phyloP scores from a whole-genome alignment of 2,329 filamentous ascomycete species.

The Microcera coccophila region DNA sequence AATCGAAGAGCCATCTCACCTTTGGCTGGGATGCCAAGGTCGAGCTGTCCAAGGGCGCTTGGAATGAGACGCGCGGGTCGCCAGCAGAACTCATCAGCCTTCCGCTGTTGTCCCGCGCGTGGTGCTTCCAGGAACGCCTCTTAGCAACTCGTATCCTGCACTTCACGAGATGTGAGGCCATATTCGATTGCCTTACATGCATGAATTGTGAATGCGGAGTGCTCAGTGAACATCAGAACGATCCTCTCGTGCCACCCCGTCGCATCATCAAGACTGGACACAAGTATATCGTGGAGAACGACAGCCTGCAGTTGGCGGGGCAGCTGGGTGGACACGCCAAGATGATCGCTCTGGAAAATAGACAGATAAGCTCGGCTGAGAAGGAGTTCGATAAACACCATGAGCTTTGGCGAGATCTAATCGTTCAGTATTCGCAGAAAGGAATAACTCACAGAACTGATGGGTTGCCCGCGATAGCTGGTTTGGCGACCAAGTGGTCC shows the following conservation, averaged over 20 bases:
- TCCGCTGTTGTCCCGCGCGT: constrained; percentile 23
- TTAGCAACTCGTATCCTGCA: constrained; percentile 27
- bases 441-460: constrained; percentile 20
- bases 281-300: constrained; percentile 13
- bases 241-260: constrained; percentile 13
- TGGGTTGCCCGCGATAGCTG: constrained; percentile 22
- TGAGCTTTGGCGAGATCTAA: constrained; percentile 22
- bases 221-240: constrained; percentile 13
- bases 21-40: constrained; percentile 14
- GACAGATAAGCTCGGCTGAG: too few species aligned
- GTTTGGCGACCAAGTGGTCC: constrained; percentile 20
- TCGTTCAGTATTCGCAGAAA: constrained; percentile 22
- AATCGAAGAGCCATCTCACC: constrained; percentile 3
- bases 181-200: constrained; percentile 23
- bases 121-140: constrained; percentile 30
- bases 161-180: constrained; percentile 24
- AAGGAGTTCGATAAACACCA: constrained; percentile 13
- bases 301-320: constrained; percentile 3
- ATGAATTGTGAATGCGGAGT: constrained; percentile 25
- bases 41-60: constrained; percentile 6
- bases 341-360: neutral
- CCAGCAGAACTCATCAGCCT: constrained; percentile 3
- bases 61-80: neutral
- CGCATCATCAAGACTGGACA: constrained; percentile 21
- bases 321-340: neutral